Conservation (phyloP, 139 green algal genomes). For the Chlamydomonas sp. region DNA sequence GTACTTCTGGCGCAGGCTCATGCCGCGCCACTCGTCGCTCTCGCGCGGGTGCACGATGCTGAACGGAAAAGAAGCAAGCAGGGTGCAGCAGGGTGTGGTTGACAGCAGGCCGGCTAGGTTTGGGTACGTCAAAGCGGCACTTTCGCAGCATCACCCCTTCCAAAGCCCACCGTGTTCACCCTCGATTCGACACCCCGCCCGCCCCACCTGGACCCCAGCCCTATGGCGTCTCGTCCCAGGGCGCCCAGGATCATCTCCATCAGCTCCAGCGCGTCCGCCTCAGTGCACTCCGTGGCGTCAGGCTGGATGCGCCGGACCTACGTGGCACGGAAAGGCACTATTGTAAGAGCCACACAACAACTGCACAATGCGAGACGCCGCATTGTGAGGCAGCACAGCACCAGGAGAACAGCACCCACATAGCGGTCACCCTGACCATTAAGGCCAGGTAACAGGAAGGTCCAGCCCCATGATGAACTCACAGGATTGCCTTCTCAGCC, state of each 20-base stretch:
- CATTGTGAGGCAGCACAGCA: neutral
- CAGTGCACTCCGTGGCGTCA: constrained; percentile 59
- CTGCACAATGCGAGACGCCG: no score
- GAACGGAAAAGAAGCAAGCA: neutral
- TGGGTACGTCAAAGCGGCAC: no score
- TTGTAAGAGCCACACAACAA: no score
- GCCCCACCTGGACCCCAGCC: constrained; percentile 69
- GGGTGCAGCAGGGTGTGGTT: no score
- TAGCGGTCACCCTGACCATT: neutral
- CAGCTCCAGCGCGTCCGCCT: constrained; percentile 87
- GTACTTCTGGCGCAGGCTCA: constrained; percentile 75
- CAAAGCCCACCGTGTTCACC: neutral
- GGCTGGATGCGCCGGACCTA: constrained; percentile 74
- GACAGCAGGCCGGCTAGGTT: no score
- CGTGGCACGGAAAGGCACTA: neutral
- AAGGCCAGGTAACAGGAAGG: neutral
- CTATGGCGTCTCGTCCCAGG: constrained; percentile 82
- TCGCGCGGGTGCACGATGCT: constrained; percentile 84
- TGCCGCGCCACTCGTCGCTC: constrained; percentile 82
- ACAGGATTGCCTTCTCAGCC: neutral
- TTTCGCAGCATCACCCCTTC: no score
- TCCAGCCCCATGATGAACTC: neutral
- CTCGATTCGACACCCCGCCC: neutral
- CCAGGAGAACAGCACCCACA: neutral
- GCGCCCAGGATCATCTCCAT: constrained; percentile 95